Percentiles rank a stretch among this genome's conserved stretches.
phyloP scores from a whole-genome alignment of 345 rosid genomes.

The Corymbia maculata region DNA sequence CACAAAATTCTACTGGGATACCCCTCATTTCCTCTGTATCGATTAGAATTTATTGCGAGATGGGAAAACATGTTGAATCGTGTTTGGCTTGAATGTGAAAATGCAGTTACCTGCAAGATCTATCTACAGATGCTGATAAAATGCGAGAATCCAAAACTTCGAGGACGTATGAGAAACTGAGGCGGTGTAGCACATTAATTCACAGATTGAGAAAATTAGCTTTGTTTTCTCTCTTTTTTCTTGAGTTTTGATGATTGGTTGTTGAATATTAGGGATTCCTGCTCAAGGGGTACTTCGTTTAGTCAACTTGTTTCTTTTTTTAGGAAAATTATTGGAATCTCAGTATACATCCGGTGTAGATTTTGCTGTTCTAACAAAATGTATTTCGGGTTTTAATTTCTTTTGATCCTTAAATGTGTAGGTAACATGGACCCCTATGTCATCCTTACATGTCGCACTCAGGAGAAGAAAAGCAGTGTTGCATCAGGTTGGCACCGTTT shows the following conservation, averaged over 20 bases:
- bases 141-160: neutral
- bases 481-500: slow-evolving; percentile 40
- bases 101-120: neutral
- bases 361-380: neutral
- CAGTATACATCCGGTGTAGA: neutral
- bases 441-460: slow-evolving; percentile 48
- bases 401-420: neutral
- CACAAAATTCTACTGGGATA: neutral
- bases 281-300: neutral
- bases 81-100: neutral
- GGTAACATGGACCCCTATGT: slow-evolving; percentile 73
- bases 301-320: neutral
- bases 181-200: neutral
- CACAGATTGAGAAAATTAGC: neutral
- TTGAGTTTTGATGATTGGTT: neutral
- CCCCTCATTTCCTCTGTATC: neutral
- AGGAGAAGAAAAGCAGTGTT: slow-evolving; percentile 65
- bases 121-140: neutral
- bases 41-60: neutral
- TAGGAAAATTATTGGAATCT: neutral
- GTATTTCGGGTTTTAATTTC: neutral
- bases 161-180: neutral
- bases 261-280: neutral
- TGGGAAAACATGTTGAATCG: neutral
- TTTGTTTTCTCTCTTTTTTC: neutral